Evolutionary conservation across 805 yeast genomes (phyloP).

Genomic region (Yarrowia sp.): DNA sequence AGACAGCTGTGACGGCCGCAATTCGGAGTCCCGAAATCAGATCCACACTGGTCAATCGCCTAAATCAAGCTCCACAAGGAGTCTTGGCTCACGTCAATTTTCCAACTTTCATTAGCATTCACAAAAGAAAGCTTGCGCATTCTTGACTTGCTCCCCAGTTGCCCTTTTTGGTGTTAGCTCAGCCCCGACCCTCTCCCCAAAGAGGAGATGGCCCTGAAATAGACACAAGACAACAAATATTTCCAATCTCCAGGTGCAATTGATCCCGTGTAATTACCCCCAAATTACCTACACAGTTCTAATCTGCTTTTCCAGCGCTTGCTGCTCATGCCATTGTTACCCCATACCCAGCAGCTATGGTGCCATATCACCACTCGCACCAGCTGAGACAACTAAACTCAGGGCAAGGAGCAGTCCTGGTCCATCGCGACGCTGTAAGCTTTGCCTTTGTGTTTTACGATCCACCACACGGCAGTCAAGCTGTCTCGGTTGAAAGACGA

Average conservation of each 20-base stretch:
- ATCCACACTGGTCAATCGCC: background rate
- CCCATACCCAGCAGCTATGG: background rate
- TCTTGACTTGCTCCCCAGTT: conserved; percentile 36
- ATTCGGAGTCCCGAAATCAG: background rate
- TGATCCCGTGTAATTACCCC: background rate
- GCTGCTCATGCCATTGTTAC: background rate
- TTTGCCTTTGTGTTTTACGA: conserved; percentile 26
- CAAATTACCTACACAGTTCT: background rate
- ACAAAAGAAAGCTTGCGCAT: conserved; percentile 27
- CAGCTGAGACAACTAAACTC: conserved; percentile 24
- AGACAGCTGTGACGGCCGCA: too few species aligned
- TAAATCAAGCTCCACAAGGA: background rate
- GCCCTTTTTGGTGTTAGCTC: conserved; percentile 28
- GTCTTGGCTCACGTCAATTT: conserved; percentile 7
- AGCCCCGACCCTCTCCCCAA: conserved; percentile 20
- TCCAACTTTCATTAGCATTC: background rate
- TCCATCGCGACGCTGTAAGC: conserved; percentile 34
- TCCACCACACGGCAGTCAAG: conserved; percentile 28
- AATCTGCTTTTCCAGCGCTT: background rate
- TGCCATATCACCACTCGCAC: conserved; percentile 8
- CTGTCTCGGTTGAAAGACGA: conserved; percentile 1
- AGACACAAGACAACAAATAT: background rate
- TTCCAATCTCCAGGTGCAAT: background rate
- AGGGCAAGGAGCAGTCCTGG: conserved; percentile 18
- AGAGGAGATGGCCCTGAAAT: conserved; percentile 16